Evolutionary conservation across 2,329 filamentous ascomycete species (phyloP).

Genomic region (Leptographium lundbergii): DNA sequence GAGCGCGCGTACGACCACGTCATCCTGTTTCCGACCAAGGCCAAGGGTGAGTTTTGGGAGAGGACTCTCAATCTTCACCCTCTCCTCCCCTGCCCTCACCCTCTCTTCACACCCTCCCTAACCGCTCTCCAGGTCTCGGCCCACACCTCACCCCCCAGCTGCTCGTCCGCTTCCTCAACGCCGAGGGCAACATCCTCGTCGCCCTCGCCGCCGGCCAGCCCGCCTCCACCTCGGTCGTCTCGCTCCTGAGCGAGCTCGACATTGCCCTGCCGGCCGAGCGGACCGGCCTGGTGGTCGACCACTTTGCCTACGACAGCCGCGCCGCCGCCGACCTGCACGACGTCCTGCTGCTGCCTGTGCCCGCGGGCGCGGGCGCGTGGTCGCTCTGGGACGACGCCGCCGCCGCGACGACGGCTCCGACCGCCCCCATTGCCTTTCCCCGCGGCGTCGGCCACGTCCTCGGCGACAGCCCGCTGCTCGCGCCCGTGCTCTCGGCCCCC

Average conservation of each 20-base stretch:
- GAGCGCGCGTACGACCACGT: slow-evolving; percentile 86
- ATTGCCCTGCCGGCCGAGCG: slow-evolving; percentile 79
- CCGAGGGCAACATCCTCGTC: slow-evolving; percentile 80
- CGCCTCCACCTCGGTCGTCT: slow-evolving; percentile 60
- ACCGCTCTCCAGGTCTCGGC: slow-evolving; percentile 53
- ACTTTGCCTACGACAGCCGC: slow-evolving; percentile 80
- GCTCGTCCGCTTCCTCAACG: slow-evolving; percentile 82
- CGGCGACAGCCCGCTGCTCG: slow-evolving; percentile 63
- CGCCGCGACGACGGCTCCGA: slow-evolving; percentile 25
- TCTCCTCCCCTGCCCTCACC: neutral
- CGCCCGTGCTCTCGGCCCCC: slow-evolving; percentile 71
- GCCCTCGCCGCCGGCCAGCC: slow-evolving; percentile 62
- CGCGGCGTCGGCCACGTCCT: slow-evolving; percentile 69
- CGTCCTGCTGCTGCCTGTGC: slow-evolving; percentile 65
- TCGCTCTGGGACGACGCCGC: slow-evolving; percentile 56
- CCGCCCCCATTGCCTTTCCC: slow-evolving; percentile 69
- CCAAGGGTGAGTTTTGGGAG: slow-evolving; percentile 55
- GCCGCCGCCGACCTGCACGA: slow-evolving; percentile 77
- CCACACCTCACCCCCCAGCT: slow-evolving; percentile 75
- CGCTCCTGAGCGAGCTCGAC: slow-evolving; percentile 77
- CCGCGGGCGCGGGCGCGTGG: slow-evolving; percentile 54
- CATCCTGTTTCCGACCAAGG: slow-evolving; percentile 74
- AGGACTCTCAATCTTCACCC: too few relatives aligned
- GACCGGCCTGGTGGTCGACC: slow-evolving; percentile 76
- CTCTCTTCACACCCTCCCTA: neutral